A percentile compares a stretch with the other conserved stretches of the same genome.
Evolutionary conservation across 2,329 filamentous ascomycete species (phyloP).

Genomic region (Fusarium foetens): DNA sequence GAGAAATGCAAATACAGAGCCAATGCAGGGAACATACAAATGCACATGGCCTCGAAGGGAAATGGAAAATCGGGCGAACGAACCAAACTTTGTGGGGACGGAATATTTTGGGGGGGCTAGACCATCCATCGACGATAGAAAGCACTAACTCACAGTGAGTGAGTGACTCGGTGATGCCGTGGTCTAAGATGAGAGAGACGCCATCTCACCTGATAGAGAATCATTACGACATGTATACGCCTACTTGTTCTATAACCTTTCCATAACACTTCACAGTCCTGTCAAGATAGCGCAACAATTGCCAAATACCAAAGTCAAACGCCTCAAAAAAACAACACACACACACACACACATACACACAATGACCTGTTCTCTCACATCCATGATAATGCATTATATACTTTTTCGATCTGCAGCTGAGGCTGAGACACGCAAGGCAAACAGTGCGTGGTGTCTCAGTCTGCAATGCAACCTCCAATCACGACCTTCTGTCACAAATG

Average conservation of each 20-base stretch:
- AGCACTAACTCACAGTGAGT: background rate
- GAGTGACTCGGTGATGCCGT: conserved; percentile 7
- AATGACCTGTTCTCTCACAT: background rate
- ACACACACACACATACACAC: background rate
- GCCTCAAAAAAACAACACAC: background rate
- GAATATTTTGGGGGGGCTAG: background rate
- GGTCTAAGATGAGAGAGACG: background rate
- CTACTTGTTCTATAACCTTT: background rate
- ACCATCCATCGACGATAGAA: background rate
- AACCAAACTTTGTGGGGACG: conserved; percentile 11
- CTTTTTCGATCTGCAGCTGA: conserved; percentile 8
- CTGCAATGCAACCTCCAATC: conserved; percentile 17
- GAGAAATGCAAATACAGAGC: background rate
- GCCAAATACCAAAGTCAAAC: background rate
- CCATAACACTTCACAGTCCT: background rate
- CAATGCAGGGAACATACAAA: conserved; percentile 25
- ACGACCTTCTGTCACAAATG: conserved; percentile 10
- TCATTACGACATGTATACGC: background rate
- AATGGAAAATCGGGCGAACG: conserved; percentile 12
- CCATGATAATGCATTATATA: background rate
- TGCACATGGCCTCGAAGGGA: conserved; percentile 27
- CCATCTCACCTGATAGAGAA: background rate
- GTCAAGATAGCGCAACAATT: background rate
- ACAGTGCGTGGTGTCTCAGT: conserved; percentile 21
- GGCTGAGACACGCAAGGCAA: conserved; percentile 29